Evolutionary conservation across 352 stramenopile species (phyloP).

Genomic region (Globisporangium mamillatum): DNA sequence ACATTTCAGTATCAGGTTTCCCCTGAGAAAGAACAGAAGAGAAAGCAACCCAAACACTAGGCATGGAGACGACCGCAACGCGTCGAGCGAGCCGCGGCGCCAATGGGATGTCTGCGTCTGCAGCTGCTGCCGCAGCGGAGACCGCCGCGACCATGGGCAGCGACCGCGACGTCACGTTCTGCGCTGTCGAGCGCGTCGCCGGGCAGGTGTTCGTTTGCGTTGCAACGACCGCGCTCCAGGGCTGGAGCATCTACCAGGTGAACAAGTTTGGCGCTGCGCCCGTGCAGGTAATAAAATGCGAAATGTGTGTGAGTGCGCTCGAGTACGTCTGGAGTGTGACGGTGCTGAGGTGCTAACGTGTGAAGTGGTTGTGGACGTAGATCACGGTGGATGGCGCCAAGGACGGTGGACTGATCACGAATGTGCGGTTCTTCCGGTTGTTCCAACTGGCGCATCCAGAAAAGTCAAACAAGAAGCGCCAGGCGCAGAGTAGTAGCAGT

Average conservation of each 20-base stretch:
- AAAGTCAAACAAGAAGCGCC: neutral
- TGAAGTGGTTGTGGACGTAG: constrained; percentile 21
- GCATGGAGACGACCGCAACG: neutral
- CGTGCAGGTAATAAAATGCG: constrained; percentile 29
- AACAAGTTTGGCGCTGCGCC: constrained; percentile 50
- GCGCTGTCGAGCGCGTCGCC: constrained; percentile 52
- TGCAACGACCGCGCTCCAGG: constrained; percentile 37
- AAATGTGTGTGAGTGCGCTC: neutral
- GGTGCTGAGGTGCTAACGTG: neutral
- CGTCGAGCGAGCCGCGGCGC: neutral
- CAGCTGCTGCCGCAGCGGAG: constrained; percentile 9
- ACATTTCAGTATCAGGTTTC: constrained; percentile 1
- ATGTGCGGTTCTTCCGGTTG: constrained; percentile 60
- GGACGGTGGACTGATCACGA: constrained; percentile 35
- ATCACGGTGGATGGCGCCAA: constrained; percentile 42
- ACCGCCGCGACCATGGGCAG: constrained; percentile 17
- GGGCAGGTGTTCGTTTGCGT: constrained; percentile 49
- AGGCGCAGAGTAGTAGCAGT: neutral
- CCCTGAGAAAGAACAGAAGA: constrained; percentile 6
- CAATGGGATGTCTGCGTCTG: neutral
- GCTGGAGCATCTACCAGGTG: constrained; percentile 64
- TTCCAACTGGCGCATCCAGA: constrained; percentile 29
- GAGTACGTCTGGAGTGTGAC: neutral
- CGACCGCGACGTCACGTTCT: constrained; percentile 57
- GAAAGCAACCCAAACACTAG: neutral